Percentiles rank a stretch among this genome's conserved stretches.
Conservation (phyloP, 2,329 filamentous ascomycete genomes). For the Botrytis aclada region DNA sequence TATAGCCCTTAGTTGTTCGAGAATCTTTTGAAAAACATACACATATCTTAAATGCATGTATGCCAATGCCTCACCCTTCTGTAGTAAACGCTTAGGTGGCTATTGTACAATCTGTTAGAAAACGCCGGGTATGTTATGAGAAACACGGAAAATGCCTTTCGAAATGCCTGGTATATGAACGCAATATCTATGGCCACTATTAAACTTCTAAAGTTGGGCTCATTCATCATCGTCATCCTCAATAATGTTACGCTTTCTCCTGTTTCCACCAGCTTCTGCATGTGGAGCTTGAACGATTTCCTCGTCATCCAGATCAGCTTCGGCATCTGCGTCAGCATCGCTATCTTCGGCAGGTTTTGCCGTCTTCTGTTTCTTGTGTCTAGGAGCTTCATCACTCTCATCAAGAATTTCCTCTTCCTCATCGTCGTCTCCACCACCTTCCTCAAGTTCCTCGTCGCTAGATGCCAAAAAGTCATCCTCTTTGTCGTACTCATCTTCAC, state of each 20-base stretch:
- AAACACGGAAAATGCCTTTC: constrained; percentile 9
- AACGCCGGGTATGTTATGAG: constrained; percentile 12
- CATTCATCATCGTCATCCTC: constrained; percentile 54
- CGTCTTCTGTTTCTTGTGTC: constrained; percentile 37
- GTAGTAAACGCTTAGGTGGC: not conserved
- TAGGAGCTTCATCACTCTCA: constrained; percentile 40
- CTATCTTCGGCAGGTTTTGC: constrained; percentile 42
- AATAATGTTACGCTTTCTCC: constrained; percentile 55
- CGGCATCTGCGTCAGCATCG: constrained; percentile 50
- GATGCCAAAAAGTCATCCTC: constrained; percentile 76
- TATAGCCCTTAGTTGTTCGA: not conserved
- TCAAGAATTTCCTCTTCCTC: constrained; percentile 43
- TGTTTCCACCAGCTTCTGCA: constrained; percentile 37
- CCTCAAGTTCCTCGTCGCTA: constrained; percentile 67
- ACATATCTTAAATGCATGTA: not conserved
- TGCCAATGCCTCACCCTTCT: not conserved
- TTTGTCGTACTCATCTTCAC: constrained; percentile 73
- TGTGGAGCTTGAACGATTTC: constrained; percentile 39
- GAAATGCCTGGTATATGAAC: not conserved
- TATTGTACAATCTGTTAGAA: constrained; percentile 11
- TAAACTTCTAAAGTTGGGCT: constrained; percentile 1
- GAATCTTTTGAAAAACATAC: not conserved
- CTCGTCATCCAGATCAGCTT: constrained; percentile 53
- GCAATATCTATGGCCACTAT: not conserved
- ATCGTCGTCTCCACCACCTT: constrained; percentile 52